Evolutionary conservation across 2,329 filamentous ascomycete genomes (phyloP).

Genomic region (Fusarium coicis): DNA sequence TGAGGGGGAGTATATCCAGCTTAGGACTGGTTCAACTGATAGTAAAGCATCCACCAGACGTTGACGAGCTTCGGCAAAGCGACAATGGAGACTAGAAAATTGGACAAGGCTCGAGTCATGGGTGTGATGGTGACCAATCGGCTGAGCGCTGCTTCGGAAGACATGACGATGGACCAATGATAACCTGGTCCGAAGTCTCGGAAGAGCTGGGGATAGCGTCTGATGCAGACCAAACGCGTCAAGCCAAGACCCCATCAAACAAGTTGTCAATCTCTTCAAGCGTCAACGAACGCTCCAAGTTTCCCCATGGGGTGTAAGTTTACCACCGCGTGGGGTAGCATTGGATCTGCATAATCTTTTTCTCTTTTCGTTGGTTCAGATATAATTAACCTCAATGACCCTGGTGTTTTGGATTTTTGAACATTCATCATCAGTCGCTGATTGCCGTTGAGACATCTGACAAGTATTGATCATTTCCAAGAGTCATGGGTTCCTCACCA

Average conservation of each 20-base stretch:
- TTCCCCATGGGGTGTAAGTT: conserved; percentile 20
- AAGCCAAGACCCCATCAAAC: not conserved
- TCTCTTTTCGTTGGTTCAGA: not conserved
- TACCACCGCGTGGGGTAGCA: not conserved
- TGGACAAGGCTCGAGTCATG: not conserved
- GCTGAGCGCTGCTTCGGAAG: not conserved
- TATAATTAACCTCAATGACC: not conserved
- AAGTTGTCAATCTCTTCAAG: not conserved
- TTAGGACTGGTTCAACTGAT: not conserved
- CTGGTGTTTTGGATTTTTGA: not conserved
- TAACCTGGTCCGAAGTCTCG: not conserved
- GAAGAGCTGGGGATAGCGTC: not conserved
- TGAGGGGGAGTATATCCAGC: not conserved
- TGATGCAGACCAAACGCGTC: not conserved
- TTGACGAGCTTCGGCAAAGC: not conserved
- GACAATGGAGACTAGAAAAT: not conserved
- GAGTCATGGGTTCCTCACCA: conserved; percentile 1
- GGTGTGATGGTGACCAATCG: not conserved
- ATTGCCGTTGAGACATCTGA: not conserved
- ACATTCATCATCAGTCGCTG: not conserved
- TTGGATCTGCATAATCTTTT: not conserved
- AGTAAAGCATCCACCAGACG: not conserved
- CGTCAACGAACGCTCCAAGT: not conserved
- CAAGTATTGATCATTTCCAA: not conserved
- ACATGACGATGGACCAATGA: rapidly evolving